Percentiles rank a stretch among this genome's conserved stretches.
Evolutionary conservation across 2,329 filamentous ascomycete genomes (phyloP).

Genomic region (Exophiala viscosa): DNA sequence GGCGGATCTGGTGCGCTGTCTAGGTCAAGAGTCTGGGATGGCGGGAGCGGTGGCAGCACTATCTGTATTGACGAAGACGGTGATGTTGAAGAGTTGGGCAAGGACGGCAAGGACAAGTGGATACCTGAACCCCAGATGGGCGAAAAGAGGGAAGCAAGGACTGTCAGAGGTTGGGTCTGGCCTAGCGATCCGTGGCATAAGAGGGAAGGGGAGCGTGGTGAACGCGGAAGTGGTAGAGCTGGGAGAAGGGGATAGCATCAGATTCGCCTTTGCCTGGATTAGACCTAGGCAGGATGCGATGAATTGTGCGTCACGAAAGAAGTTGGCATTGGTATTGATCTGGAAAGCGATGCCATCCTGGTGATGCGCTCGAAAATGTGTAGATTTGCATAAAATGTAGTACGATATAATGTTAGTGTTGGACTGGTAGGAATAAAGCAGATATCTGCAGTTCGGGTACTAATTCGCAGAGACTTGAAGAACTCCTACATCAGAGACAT

Average conservation of each 20-base stretch:
- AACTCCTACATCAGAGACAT: not conserved
- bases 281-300: not conserved
- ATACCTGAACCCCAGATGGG: slow-evolving; percentile 58
- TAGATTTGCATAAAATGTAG: not conserved
- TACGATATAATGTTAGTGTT: slow-evolving; percentile 1
- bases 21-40: slow-evolving; percentile 49
- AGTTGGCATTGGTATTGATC: not conserved
- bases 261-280: not conserved
- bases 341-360: slow-evolving; percentile 18
- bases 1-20: slow-evolving; percentile 57
- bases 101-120: slow-evolving; percentile 57
- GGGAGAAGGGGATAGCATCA: slow-evolving; percentile 15
- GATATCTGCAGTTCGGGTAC: not conserved
- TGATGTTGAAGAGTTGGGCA: slow-evolving; percentile 26
- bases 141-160: slow-evolving; percentile 60
- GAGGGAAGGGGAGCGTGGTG: slow-evolving; percentile 46
- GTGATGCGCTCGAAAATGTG: slow-evolving; percentile 17
- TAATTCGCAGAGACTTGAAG: not conserved
- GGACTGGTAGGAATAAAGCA: slow-evolving; percentile 8
- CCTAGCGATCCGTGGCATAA: slow-evolving; percentile 59
- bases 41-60: slow-evolving; percentile 12
- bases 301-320: not conserved
- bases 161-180: slow-evolving; percentile 59
- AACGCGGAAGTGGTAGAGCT: slow-evolving; percentile 16
- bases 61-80: slow-evolving; percentile 22